Conservation (phyloP, 2,329 filamentous ascomycete species). For the Microdochium paspali region DNA sequence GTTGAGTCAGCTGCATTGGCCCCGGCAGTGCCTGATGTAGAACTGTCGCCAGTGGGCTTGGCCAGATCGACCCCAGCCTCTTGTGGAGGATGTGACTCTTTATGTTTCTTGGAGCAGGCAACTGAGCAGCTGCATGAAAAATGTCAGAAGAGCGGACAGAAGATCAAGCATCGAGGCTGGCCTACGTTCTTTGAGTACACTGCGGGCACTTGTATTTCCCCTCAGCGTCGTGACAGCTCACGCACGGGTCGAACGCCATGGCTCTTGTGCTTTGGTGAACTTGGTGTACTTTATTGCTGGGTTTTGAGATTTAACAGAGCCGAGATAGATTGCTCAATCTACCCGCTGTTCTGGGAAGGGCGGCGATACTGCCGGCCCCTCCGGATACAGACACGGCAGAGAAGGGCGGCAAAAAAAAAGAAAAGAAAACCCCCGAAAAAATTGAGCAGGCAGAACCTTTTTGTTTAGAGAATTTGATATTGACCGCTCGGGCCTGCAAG, state of each 20-base stretch:
- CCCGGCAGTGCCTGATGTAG: not conserved
- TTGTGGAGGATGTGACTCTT: slow-evolving; percentile 33
- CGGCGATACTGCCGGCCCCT: too few relatives aligned
- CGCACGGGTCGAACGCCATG: slow-evolving; percentile 28
- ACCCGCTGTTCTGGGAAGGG: too few relatives aligned
- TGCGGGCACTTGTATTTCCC: slow-evolving; percentile 56
- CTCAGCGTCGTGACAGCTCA: slow-evolving; percentile 39
- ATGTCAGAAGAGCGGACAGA: slow-evolving; percentile 1
- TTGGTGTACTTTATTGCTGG: too few relatives aligned
- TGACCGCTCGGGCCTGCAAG: too few relatives aligned
- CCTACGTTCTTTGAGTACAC: slow-evolving; percentile 50
- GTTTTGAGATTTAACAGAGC: too few relatives aligned
- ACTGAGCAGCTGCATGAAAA: slow-evolving; percentile 43
- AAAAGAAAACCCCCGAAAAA: too few relatives aligned
- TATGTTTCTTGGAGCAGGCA: slow-evolving; percentile 43
- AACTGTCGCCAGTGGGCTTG: not conserved
- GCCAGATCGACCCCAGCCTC: not conserved
- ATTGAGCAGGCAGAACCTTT: too few relatives aligned
- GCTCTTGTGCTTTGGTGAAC: not conserved
- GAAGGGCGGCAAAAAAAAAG: too few relatives aligned
- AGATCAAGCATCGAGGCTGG: slow-evolving; percentile 3
- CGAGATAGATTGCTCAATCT: too few relatives aligned
- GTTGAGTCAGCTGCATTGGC: not conserved
- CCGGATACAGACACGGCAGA: too few relatives aligned
- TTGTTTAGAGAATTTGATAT: too few relatives aligned